These are phyloP conservation scores for Cotoneaster glaucophyllus DNA, from an alignment of 306 rosid genomes.

Conservation along the genomic window DNA sequence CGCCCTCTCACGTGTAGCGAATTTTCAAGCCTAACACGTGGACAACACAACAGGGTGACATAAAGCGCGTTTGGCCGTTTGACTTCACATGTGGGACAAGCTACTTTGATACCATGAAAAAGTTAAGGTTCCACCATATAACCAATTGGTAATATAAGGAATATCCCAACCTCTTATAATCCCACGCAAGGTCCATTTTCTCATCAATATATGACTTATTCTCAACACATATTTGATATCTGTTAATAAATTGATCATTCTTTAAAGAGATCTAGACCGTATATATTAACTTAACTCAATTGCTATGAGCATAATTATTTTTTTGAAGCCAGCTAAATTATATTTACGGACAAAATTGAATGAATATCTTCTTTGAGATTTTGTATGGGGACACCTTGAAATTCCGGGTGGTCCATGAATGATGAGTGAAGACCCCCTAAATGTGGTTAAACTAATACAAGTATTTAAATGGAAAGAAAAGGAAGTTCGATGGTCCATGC, in stretches of 20 bases:
- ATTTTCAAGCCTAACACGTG: too few relatives aligned
- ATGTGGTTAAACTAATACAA: background rate
- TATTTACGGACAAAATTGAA: background rate
- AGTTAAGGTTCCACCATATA: too few relatives aligned
- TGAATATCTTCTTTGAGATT: background rate
- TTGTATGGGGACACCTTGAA: background rate
- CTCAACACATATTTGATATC: too few relatives aligned
- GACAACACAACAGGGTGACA: too few relatives aligned
- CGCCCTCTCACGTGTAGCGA: too few relatives aligned
- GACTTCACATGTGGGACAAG: too few relatives aligned
- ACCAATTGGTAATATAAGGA: too few relatives aligned
- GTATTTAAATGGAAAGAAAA: background rate
- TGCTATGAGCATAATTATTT: background rate
- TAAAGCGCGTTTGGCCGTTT: too few relatives aligned
- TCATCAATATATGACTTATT: too few relatives aligned
- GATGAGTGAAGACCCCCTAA: background rate
- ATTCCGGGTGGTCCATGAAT: conserved; percentile 11
- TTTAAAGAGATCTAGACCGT: background rate
- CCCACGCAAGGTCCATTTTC: too few relatives aligned
- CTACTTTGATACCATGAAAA: too few relatives aligned
- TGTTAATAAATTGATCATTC: background rate
- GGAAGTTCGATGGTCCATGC: background rate
- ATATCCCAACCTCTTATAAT: too few relatives aligned
- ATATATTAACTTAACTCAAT: background rate
- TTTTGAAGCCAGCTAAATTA: background rate